Percentiles rank a stretch among this genome's conserved stretches.
These are phyloP conservation scores for Chlorella variabilis DNA, from an alignment of 163 green algal genomes.

Conservation along the genomic window DNA sequence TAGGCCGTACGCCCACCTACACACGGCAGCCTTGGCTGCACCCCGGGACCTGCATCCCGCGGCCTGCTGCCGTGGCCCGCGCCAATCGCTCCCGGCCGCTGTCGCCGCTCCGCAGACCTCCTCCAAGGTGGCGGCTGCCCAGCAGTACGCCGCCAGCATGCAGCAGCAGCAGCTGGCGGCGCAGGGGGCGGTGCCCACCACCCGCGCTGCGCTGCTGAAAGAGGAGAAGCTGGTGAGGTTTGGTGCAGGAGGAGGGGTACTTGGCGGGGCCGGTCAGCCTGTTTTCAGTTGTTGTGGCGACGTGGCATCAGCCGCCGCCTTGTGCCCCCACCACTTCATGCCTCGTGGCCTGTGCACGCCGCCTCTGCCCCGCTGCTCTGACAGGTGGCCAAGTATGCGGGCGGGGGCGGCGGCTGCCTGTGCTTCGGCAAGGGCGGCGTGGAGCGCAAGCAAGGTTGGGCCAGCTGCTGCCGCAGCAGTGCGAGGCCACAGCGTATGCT, in stretches of 20 bases:
- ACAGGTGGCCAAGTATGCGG: not conserved
- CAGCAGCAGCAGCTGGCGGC: constrained; percentile 4
- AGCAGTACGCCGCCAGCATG: not conserved
- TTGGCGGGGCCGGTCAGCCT: too few relatives aligned
- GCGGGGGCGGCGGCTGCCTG: not conserved
- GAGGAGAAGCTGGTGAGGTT: constrained; percentile 2
- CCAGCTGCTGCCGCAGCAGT: too few relatives aligned
- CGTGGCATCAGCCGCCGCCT: too few relatives aligned
- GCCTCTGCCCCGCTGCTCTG: not conserved
- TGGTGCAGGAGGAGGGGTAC: too few relatives aligned
- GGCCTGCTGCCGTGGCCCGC: too few relatives aligned
- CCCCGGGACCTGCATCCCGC: too few relatives aligned
- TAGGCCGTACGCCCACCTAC: not conserved
- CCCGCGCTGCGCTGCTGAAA: not conserved
- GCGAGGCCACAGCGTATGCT: not conserved
- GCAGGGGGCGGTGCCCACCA: not conserved
- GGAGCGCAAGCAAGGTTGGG: not conserved
- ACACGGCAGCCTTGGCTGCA: too few relatives aligned
- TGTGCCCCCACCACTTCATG: too few relatives aligned
- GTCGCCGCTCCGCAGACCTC: not conserved
- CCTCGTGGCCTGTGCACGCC: not conserved
- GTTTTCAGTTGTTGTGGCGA: too few relatives aligned
- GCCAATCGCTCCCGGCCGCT: too few relatives aligned
- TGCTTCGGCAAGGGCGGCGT: not conserved
- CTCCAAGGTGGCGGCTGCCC: constrained; percentile 4